Evolutionary conservation across 805 yeast genomes (phyloP).

Genomic region (Sugiyamaella americana): DNA sequence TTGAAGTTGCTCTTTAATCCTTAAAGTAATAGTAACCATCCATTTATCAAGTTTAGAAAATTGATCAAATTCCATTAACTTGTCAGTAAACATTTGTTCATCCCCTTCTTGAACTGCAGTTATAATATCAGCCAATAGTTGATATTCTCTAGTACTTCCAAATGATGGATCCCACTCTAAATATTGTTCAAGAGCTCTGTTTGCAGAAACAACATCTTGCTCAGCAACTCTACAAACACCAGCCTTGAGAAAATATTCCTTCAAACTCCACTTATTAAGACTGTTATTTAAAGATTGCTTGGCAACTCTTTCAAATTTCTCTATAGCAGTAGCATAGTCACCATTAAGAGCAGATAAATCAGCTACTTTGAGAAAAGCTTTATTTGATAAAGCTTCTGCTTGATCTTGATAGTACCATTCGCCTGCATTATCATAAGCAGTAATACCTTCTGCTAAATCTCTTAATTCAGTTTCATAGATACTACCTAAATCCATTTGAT

Average conservation of each 20-base stretch:
- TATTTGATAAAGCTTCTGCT: conserved; percentile 83
- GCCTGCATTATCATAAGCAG: conserved; percentile 85
- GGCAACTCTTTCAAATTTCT: conserved; percentile 71
- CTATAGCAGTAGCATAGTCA: conserved; percentile 70
- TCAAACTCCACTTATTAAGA: conserved; percentile 82
- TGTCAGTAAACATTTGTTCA: conserved; percentile 63
- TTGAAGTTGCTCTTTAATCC: conserved; percentile 67
- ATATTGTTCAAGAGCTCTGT: conserved; percentile 59
- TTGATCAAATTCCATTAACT: conserved; percentile 79
- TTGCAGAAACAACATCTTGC: conserved; percentile 80
- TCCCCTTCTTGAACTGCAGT: conserved; percentile 78
- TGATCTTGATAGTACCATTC: conserved; percentile 94
- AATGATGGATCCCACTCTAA: conserved; percentile 70
- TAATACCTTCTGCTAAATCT: conserved; percentile 58
- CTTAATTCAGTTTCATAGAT: conserved; percentile 70
- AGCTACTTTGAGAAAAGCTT: conserved; percentile 83
- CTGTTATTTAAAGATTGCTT: conserved; percentile 67
- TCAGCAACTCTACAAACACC: conserved; percentile 77
- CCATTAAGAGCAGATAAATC: conserved; percentile 75
- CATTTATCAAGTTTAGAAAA: conserved; percentile 84
- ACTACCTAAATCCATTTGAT: conserved; percentile 84
- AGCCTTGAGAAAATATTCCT: conserved; percentile 83
- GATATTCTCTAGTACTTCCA: conserved; percentile 61
- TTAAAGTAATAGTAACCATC: conserved; percentile 77
- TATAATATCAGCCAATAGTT: conserved; percentile 57